Base-by-base conservation (phyloP, 441 rosid species). In the Breynia disticha region DNA sequence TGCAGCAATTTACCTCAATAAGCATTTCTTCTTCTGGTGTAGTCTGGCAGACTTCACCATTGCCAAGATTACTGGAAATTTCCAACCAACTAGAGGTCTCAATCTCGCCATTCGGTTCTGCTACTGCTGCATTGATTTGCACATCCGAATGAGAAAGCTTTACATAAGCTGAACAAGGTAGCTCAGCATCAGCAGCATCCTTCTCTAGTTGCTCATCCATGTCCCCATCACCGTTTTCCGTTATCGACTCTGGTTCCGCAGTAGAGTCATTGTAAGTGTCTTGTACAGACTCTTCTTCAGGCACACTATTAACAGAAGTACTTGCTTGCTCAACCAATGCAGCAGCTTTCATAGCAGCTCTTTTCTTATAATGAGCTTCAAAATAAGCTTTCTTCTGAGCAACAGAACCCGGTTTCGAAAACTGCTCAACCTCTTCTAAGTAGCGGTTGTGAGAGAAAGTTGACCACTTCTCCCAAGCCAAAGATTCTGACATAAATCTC, bases 381-480 rank as follows among this genome's bases (percentile, higher is more conserved):
- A 89, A 93, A 56, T 69, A 89, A 16, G 96, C 96, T 63, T 69
- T 88, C 82, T 76, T 93, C 74, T 84, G 72, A 2, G 99, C 99
- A 46, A 93, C 97, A 32, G 90, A 75, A 17, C 99, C 99, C 44
- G 95, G 97, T 47, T 75, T 80, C 0, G 90, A 76, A 48, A 75
- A 81, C 60, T 72, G 86, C 76, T 89, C 84, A 0, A 81, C 88
- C 61, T 93, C 99, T 64, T 93, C 97, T 52, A 83, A 67, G 68
- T 93, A 84, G 19, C 79, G 79, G 37, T 93, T 93, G 68, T 78
- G 80, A 55, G 97, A 81, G 62, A 89, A 93, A 20, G 85, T 68
- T 39, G 99, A 93, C 87, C 91, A 89, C 67, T 81, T 93, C 75
- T 74, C 95, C 99, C 97, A 89, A 32, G 77, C 73, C 52, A 89